Conservation (phyloP, 2,329 filamentous ascomycete genomes). For the Fusarium sp. region DNA sequence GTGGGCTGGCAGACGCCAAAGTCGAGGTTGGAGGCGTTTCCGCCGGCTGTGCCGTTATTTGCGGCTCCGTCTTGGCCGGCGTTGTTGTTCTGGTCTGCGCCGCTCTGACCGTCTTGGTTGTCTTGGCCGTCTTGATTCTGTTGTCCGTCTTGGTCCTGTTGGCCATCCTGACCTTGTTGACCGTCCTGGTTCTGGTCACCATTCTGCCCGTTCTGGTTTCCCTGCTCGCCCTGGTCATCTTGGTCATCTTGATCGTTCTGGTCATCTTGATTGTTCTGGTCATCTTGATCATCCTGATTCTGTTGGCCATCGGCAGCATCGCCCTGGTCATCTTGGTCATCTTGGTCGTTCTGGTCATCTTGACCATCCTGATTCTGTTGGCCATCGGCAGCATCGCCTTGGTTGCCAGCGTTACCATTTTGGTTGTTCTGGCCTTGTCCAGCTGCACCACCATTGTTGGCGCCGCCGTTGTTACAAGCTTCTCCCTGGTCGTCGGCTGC, state of each 20-base stretch:
- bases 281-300: background rate
- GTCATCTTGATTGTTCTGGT: background rate
- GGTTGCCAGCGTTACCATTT: background rate
- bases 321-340: background rate
- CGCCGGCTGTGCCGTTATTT: constrained; percentile 43
- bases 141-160: constrained; percentile 1
- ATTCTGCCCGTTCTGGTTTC: background rate
- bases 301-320: background rate
- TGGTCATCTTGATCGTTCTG: background rate
- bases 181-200: constrained; percentile 8
- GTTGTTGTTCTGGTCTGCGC: background rate
- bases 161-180: background rate
- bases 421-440: constrained; percentile 1
- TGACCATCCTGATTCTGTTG: background rate
- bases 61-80: background rate
- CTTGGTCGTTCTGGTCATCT: background rate
- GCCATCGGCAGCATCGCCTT: background rate
- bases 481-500: no score
- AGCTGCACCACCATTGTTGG: background rate
- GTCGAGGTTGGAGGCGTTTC: constrained; percentile 50
- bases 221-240: background rate
- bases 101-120: background rate
- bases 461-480: no score
- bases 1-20: constrained; percentile 65
- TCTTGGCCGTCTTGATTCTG: background rate